Conservation (phyloP, 805 yeast species). For the Starmerella vitae region DNA sequence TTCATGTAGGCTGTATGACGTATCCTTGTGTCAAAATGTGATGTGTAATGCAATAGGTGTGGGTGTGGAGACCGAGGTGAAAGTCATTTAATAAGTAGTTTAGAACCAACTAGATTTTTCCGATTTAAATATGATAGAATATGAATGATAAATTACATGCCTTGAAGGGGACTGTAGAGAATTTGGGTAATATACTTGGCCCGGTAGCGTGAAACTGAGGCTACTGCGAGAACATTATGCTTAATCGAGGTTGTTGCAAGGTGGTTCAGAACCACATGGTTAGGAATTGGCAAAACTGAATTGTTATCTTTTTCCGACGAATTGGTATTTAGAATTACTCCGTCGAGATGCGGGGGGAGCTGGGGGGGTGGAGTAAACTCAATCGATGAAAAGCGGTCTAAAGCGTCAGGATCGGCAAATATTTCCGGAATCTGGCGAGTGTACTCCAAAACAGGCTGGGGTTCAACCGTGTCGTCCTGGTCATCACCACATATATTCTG, state of each 20-base stretch:
- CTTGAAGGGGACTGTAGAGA: constrained; percentile 70
- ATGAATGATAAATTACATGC: too few relatives aligned
- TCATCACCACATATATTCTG: constrained; percentile 7
- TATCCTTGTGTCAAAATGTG: too few relatives aligned
- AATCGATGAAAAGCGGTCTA: constrained; percentile 29
- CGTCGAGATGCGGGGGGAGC: constrained; percentile 91
- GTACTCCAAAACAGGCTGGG: constrained; percentile 35
- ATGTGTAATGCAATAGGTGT: too few relatives aligned
- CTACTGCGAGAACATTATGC: constrained; percentile 87
- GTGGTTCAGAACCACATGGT: constrained; percentile 87
- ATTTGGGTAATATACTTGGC: constrained; percentile 87
- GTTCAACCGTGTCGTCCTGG: constrained; percentile 9
- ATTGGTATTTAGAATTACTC: constrained; percentile 66
- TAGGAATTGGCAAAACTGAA: constrained; percentile 85
- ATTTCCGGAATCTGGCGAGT: constrained; percentile 32
- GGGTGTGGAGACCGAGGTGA: too few relatives aligned
- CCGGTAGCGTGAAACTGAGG: constrained; percentile 80
- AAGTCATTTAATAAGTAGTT: too few relatives aligned
- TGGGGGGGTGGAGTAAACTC: constrained; percentile 76
- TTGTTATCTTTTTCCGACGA: constrained; percentile 70
- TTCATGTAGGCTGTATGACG: too few relatives aligned
- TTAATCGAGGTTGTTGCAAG: constrained; percentile 91
- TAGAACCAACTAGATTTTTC: too few relatives aligned
- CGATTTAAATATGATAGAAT: too few relatives aligned
- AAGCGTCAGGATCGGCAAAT: constrained; percentile 34